These are phyloP conservation scores for Cymodocea nodosa DNA, from an alignment of 116 monocot genomes.

Conservation along the genomic window DNA sequence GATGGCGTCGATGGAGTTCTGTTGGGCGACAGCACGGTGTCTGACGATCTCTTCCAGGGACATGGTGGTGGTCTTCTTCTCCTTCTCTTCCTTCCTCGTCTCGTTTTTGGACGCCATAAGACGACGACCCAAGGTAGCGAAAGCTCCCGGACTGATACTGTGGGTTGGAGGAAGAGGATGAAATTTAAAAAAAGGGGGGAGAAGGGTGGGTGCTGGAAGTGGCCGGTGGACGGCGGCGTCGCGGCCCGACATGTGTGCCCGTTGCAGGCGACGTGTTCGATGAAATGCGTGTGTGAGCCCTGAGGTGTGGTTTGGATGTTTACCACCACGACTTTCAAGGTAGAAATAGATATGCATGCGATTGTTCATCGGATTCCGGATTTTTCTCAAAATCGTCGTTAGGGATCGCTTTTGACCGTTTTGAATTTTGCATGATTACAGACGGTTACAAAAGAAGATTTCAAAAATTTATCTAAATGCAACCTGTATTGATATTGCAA, in stretches of 20 bases:
- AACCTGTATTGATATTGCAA: no score
- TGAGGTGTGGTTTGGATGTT: neutral
- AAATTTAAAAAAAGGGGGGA: neutral
- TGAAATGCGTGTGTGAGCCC: neutral
- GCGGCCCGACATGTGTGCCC: neutral
- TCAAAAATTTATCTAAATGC: no score
- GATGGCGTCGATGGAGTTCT: conserved; percentile 63
- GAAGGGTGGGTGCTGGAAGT: neutral
- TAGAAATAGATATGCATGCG: no score
- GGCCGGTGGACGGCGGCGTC: neutral
- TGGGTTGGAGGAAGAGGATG: neutral
- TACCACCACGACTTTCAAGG: no score
- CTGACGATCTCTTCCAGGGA: conserved; percentile 31
- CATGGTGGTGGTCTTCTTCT: neutral
- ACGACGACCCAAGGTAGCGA: no score
- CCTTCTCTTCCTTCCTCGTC: neutral
- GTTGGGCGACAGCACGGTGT: conserved; percentile 51
- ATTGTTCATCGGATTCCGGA: no score
- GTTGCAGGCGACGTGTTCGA: neutral
- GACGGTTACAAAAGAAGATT: no score
- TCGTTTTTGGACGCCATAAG: neutral
- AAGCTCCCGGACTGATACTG: neutral
- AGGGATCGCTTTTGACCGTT: no score
- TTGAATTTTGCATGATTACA: no score
- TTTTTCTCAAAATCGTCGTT: no score